These are phyloP conservation scores for Verticillium longisporum DNA, from an alignment of 2,329 filamentous ascomycete genomes.

Conservation along the genomic window DNA sequence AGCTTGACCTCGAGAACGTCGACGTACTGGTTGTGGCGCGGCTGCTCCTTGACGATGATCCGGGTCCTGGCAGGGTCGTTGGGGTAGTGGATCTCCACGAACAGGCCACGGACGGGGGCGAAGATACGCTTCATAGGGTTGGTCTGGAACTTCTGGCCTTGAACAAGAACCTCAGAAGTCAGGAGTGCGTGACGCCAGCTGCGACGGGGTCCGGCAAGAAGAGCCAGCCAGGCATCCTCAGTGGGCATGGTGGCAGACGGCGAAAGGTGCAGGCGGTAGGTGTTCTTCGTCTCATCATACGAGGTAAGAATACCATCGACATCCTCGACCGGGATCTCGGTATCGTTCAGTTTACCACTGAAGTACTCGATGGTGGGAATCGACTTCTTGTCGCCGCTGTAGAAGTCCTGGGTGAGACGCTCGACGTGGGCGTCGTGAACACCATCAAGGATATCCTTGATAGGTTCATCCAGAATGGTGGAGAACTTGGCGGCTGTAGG, in stretches of 20 bases:
- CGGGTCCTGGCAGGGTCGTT: conserved; percentile 76
- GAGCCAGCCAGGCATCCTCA: conserved; percentile 75
- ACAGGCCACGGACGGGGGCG: conserved; percentile 75
- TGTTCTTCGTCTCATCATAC: conserved; percentile 74
- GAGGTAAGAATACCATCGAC: conserved; percentile 81
- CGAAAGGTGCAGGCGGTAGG: conserved; percentile 74
- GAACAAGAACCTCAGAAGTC: conserved; percentile 86
- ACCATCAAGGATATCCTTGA: conserved; percentile 88
- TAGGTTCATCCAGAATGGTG: conserved; percentile 82
- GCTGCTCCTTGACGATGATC: conserved; percentile 82
- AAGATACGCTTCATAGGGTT: conserved; percentile 94
- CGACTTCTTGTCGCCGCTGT: conserved; percentile 62
- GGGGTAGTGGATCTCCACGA: conserved; percentile 80
- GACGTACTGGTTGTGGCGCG: conserved; percentile 76
- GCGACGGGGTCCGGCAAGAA: conserved; percentile 77
- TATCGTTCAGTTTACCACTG: conserved; percentile 74
- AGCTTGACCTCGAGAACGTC: conserved; percentile 84
- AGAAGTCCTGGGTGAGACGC: conserved; percentile 71
- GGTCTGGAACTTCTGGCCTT: conserved; percentile 94
- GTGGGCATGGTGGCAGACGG: conserved; percentile 70
- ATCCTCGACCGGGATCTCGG: conserved; percentile 61
- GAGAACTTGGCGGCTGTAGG: conserved; percentile 90
- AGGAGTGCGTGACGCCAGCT: conserved; percentile 96
- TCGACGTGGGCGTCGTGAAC: conserved; percentile 87
- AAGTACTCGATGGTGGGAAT: conserved; percentile 93